Conservation (phyloP, 73 alveolate species). For the Blepharisma japonicum region DNA sequence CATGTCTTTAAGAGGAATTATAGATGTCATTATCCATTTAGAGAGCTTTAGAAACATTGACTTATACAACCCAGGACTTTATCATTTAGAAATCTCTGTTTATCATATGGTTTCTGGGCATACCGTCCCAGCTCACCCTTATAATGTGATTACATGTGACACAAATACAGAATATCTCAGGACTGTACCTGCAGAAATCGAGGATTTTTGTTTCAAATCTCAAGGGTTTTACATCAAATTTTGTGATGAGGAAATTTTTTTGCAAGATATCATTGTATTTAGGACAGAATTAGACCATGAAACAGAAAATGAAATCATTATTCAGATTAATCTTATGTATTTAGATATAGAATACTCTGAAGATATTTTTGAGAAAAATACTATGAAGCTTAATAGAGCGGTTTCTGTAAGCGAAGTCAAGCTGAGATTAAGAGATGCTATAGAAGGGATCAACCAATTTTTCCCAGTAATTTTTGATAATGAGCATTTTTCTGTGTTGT, state of each 20-base stretch:
- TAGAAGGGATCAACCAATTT: conserved; percentile 45
- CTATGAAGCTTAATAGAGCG: conserved; percentile 30
- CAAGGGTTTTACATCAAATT: conserved; percentile 34
- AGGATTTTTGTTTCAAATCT: conserved; percentile 53
- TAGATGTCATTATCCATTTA: conserved; percentile 38
- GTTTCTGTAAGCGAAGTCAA: background rate
- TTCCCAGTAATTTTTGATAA: conserved; percentile 44
- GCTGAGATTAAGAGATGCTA: background rate
- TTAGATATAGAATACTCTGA: background rate
- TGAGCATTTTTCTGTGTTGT: conserved; percentile 37
- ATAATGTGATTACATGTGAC: conserved; percentile 2
- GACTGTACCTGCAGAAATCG: conserved; percentile 42
- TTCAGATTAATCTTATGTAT: conserved; percentile 41
- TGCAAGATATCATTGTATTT: conserved; percentile 31
- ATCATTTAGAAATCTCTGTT: conserved; percentile 1
- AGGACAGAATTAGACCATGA: conserved; percentile 34
- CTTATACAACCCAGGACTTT: conserved; percentile 41
- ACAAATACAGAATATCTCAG: conserved; percentile 27
- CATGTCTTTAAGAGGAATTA: conserved; percentile 46
- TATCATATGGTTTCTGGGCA: background rate
- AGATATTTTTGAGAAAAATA: background rate
- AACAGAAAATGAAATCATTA: conserved; percentile 33
- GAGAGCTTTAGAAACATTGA: conserved; percentile 48
- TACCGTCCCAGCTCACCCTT: background rate
- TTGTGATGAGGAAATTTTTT: conserved; percentile 39